These are phyloP conservation scores for Penicillium sp. DNA, from an alignment of 2,329 filamentous ascomycete genomes.

Conservation along the genomic window DNA sequence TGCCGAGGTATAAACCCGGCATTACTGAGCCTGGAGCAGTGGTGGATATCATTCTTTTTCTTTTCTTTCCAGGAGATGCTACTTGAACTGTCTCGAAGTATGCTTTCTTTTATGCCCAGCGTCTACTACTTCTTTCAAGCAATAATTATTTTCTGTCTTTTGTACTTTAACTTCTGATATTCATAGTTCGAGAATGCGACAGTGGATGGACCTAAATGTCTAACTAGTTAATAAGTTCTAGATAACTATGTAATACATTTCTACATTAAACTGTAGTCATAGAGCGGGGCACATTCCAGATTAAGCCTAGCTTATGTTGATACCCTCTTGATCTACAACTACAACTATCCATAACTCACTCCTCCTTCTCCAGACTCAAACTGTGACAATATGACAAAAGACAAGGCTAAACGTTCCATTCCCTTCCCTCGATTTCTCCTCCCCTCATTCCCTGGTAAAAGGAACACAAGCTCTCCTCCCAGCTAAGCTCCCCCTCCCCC, in stretches of 20 bases:
- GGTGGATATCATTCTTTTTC: neutral
- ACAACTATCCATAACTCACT: neutral
- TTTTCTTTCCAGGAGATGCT: neutral
- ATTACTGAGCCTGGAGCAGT: neutral
- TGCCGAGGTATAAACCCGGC: slow-evolving; percentile 65
- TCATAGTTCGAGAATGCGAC: neutral
- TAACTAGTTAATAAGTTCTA: no score
- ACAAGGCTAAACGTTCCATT: slow-evolving; percentile 18
- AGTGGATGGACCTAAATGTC: no score
- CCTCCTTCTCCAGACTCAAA: neutral
- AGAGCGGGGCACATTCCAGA: no score
- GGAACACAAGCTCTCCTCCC: slow-evolving; percentile 10
- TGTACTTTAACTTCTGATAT: neutral
- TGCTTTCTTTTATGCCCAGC: neutral
- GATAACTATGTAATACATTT: no score
- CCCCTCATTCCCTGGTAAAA: slow-evolving; percentile 42
- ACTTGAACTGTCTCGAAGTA: neutral
- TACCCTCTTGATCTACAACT: neutral
- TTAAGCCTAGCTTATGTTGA: no score
- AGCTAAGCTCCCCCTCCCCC: slow-evolving; percentile 4
- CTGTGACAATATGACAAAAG: slow-evolving; percentile 17
- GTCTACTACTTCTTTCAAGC: neutral
- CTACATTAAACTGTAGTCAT: no score
- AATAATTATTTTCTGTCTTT: neutral
- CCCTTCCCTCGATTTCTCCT: slow-evolving; percentile 51